Percentiles rank a stretch among this genome's conserved stretches.
phyloP scores from a whole-genome alignment of 2,329 filamentous ascomycete genomes.

The Penicillium sp. region DNA sequence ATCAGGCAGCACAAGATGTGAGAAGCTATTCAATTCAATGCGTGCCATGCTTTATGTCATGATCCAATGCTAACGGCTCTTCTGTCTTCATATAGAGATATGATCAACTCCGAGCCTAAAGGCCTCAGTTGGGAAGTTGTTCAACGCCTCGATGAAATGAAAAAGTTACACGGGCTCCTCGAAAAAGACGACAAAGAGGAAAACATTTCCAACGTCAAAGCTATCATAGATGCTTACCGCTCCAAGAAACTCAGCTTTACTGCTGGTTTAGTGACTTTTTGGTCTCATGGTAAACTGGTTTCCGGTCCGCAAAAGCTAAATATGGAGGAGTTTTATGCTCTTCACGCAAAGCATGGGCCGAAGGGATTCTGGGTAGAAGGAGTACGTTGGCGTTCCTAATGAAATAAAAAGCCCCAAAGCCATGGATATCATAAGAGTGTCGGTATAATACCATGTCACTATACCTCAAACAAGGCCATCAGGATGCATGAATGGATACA shows the following conservation, averaged over 20 bases:
- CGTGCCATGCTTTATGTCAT: not conserved
- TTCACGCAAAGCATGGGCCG: not conserved
- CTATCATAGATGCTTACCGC: not conserved
- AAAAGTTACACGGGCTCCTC: not conserved
- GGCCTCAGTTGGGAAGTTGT: constrained; percentile 1
- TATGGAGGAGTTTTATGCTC: not conserved
- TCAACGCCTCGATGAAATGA: not conserved
- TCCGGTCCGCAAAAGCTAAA: not conserved
- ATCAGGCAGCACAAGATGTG: not conserved
- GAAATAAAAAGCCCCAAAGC: not conserved
- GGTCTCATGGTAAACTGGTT: not conserved
- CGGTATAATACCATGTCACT: not conserved
- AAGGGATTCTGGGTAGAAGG: constrained; percentile 1
- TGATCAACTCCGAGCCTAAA: not conserved
- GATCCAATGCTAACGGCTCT: not conserved
- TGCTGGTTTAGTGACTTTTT: not conserved
- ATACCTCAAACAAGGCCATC: not conserved
- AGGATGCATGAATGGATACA: too few species aligned
- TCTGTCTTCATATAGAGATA: not conserved
- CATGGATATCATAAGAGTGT: not conserved
- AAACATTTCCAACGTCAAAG: not conserved
- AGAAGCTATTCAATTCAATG: not conserved
- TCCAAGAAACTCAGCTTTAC: not conserved
- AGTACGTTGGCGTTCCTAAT: not conserved
- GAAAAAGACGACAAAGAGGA: not conserved